Base-by-base conservation (phyloP, 2,329 filamentous ascomycete genomes). In the Clarireedia paspali region DNA sequence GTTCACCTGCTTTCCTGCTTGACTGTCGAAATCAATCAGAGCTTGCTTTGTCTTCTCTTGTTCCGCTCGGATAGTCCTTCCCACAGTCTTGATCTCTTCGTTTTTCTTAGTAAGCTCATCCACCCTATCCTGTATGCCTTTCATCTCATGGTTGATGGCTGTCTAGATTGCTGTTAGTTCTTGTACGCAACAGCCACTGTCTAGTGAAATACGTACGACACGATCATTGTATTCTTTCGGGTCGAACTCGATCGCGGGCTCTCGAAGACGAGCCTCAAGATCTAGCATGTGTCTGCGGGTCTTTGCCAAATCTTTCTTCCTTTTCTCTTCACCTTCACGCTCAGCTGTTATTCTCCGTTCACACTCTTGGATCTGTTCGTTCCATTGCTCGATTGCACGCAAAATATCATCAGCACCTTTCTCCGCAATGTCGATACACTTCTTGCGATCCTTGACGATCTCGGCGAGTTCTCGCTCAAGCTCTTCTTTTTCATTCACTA, bases 1-100 rank as follows among this genome's bases (percentile, higher is more conserved):
- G 49, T 73, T 81, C 55, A 87, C 75, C 62, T 89, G 85, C 65
- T 88, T 87, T 5, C 91, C 91, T 58, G 84, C 77, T 63, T 88
- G 82, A 1, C 89, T 92, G 50, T 89, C 78, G 14, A 96, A 76
- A 17, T 74, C 78, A 24, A 75, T 70, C 23, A 89, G 69, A 15
- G 84, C 78, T 2, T 65, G 62, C 60, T 81, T 60, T 1, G 77
- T 66, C 27, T 73, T 68, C 2, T 65, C 63, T 2, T 72, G 69
- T 6, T 75, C 70, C 0, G 66, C 61, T 45, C 68, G 73, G 20
- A 80, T 70, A 9, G 71, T 68, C 40, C 57, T 68, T 17, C 75
- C 79, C 57, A 5, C 38, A 44, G 10, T 59, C 17, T 9, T 60
- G 39, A 36, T 48, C 23, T 6, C 50, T 61, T 4, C 73, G 40